Base-by-base conservation (phyloP, 495 filamentous ascomycete genomes). In the Glonium stellatum region DNA sequence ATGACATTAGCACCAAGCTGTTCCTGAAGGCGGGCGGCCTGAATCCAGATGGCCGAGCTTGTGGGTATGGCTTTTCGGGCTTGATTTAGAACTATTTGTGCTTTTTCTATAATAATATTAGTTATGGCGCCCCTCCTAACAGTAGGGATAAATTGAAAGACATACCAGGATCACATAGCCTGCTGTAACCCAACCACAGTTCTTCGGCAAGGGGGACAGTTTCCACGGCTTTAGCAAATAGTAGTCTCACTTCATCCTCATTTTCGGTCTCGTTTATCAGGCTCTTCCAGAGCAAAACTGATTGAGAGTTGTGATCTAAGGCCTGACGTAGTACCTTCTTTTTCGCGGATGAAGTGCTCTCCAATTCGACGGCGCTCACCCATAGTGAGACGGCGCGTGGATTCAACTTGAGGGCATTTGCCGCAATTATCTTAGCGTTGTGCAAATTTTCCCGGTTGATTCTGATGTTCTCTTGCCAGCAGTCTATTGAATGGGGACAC, bases 211-310 rank as follows among this genome's bases (percentile, higher is more conserved):
- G 76, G 0, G 92, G 92, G 58, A 99, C 92, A 59, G 96, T 87
- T 59, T 97, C 92, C 8, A 89, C 90, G 3, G 93, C 95, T 74
- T 95, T 95, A 10, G 89, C 90, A 19, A 97, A 80, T 41, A 99
- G 79, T 34, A 97, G 76, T 59, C 84, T 80, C 8, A 92, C 93
- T 75, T 96, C 90, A 6, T 84, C 86, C 0, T 87, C 83, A 64
- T 93, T 86, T 58, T 96, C 91, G 67, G 96, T 92, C 42, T 97
- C 76, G 63, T 97, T 97, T 46, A 97, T 92, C n/a, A 91, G 86
- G 68, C 93, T 88, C 71, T 97, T 97, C 93, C 93, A 99, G 35
- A 99, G 81, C 31, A 86, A 84, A 25, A 97, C 91, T 0, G 92
- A 97, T 64, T 95, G 87, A 1, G 88, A 91, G 51, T 95, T 88